Conservation (phyloP, 768 basidiomycete species). For the Mycena maculata region DNA sequence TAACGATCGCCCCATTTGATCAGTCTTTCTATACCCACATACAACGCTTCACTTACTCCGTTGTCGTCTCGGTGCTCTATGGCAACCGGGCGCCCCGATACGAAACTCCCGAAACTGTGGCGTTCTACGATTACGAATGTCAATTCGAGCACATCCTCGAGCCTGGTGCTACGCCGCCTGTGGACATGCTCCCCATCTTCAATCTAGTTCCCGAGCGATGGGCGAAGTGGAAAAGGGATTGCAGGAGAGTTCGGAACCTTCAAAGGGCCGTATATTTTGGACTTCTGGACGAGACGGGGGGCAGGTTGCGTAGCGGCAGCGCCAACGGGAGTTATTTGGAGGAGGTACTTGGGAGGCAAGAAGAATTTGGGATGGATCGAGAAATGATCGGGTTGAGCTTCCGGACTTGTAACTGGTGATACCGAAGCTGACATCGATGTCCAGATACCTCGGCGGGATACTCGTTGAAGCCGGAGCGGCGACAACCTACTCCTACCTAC, state of each 20-base stretch:
- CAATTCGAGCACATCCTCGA: conserved; percentile 43
- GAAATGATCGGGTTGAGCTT: conserved; percentile 20
- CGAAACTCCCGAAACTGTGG: conserved; percentile 38
- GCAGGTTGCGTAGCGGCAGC: conserved; percentile 39
- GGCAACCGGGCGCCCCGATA: conserved; percentile 46
- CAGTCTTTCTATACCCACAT: conserved; percentile 46
- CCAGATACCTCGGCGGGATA: conserved; percentile 46
- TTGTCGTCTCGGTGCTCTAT: conserved; percentile 45
- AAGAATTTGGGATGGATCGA: conserved; percentile 20
- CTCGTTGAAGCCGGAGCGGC: conserved; percentile 46
- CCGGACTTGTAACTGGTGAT: not conserved
- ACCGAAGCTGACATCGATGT: not conserved
- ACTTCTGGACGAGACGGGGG: conserved; percentile 41
- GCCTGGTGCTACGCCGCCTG: conserved; percentile 49
- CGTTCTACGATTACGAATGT: conserved; percentile 43
- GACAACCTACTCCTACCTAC: conserved; percentile 42
- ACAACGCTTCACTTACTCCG: conserved; percentile 44
- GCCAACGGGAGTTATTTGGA: conserved; percentile 48
- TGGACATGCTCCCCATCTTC: conserved; percentile 49
- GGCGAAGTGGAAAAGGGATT: conserved; percentile 48
- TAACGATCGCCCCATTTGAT: not conserved
- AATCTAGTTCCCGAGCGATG: conserved; percentile 48
- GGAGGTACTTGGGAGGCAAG: conserved; percentile 36
- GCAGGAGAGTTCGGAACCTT: conserved; percentile 34
- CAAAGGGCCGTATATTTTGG: conserved; percentile 46